phyloP scores from a whole-genome alignment of 108 stramenopile species.

The Parietichytrium sp. region DNA sequence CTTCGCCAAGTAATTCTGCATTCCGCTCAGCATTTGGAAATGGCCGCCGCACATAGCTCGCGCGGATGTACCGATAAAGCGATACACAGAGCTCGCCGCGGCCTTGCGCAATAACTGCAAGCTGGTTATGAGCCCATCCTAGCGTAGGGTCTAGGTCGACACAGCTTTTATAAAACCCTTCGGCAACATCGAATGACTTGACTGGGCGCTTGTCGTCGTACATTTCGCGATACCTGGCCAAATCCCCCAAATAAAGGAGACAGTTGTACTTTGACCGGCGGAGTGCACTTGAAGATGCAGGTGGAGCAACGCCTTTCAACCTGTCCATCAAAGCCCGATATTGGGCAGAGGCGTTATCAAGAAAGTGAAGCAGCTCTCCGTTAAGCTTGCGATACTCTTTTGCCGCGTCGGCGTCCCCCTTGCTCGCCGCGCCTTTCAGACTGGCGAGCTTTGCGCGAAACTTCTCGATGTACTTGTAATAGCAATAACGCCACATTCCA shows the following conservation, averaged over 20 bases:
- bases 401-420: not conserved
- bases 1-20: not conserved
- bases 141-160: not conserved
- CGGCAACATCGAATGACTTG: constrained; percentile 6
- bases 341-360: not conserved
- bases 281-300: not conserved
- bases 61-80: not conserved
- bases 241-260: not conserved
- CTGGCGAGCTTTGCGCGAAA: not conserved
- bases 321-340: not conserved
- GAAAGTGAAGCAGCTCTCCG: constrained; percentile 9
- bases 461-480: constrained; percentile 32
- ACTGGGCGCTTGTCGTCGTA: not conserved
- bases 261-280: not conserved
- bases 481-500: constrained; percentile 1
- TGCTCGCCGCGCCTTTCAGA: not conserved
- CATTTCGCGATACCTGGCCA: constrained; percentile 11
- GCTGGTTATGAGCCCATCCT: constrained; percentile 27
- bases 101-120: not conserved
- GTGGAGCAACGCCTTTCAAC: not conserved
- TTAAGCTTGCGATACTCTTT: not conserved
- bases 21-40: not conserved
- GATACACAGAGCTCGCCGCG: not conserved
- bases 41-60: not conserved
- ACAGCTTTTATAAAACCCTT: not conserved